phyloP scores from a whole-genome alignment of 345 rosid genomes.

The Brassica juncea region DNA sequence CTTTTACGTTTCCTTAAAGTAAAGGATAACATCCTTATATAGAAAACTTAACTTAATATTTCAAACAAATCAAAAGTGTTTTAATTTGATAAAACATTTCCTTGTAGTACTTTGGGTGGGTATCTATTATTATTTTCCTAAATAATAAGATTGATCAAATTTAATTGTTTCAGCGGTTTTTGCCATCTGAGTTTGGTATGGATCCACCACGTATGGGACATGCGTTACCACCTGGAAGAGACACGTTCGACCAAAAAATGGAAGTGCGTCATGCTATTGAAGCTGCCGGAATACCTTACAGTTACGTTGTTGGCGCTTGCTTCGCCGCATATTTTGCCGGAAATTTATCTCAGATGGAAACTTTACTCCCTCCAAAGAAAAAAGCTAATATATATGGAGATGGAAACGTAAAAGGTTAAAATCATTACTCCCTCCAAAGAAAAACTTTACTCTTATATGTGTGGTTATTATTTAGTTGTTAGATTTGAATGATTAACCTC shows the following conservation, averaged over 20 bases:
- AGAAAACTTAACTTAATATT: background rate
- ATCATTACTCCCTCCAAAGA: background rate
- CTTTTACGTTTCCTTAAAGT: background rate
- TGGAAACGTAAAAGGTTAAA: conserved; percentile 70
- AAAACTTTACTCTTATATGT: background rate
- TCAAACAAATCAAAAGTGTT: background rate
- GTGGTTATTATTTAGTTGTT: background rate
- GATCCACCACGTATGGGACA: conserved; percentile 75
- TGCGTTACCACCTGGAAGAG: conserved; percentile 81
- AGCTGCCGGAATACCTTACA: conserved; percentile 70
- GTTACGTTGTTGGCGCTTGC: conserved; percentile 74
- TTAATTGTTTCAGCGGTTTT: conserved; percentile 52
- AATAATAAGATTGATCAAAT: background rate
- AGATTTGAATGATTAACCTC: background rate
- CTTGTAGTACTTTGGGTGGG: background rate
- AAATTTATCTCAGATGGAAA: conserved; percentile 62
- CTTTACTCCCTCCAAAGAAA: conserved; percentile 66
- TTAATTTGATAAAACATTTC: background rate
- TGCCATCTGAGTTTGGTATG: conserved; percentile 92
- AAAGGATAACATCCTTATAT: background rate
- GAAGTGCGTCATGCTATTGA: conserved; percentile 71
- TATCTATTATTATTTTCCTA: background rate
- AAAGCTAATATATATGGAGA: conserved; percentile 61
- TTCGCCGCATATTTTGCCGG: conserved; percentile 79
- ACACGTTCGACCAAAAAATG: conserved; percentile 81